phyloP scores from a whole-genome alignment of 495 filamentous ascomycete species.

The Penicillium riverlandense region DNA sequence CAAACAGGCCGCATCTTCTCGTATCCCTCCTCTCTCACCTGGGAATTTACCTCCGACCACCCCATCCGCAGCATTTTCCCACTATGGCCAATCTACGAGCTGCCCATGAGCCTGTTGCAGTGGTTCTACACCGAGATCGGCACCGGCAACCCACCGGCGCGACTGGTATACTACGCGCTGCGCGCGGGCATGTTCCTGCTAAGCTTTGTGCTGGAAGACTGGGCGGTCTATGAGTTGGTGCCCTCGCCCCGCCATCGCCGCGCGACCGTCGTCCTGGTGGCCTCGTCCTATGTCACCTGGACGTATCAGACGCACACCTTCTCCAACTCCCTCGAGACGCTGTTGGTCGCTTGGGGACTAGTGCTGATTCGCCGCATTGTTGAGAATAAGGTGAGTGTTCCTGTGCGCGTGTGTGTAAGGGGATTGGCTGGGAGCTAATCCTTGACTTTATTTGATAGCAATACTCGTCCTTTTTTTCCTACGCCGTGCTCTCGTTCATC shows the following conservation, averaged over 20 bases:
- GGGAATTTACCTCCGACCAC: slow-evolving; percentile 83
- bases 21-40: slow-evolving; percentile 78
- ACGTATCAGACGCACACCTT: slow-evolving; percentile 98
- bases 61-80: slow-evolving; percentile 95
- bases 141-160: slow-evolving; percentile 48
- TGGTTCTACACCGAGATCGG: slow-evolving; percentile 72
- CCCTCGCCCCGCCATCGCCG: slow-evolving; percentile 64
- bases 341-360: slow-evolving; percentile 84
- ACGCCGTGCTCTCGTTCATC: slow-evolving; percentile 68
- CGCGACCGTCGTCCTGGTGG: slow-evolving; percentile 69
- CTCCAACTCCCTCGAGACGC: slow-evolving; percentile 92
- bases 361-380: slow-evolving; percentile 82
- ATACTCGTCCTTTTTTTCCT: slow-evolving; percentile 66
- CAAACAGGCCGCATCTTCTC: slow-evolving; percentile 74
- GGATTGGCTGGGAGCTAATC: neutral
- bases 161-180: slow-evolving; percentile 80
- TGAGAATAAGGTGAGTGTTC: slow-evolving; percentile 56
- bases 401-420: slow-evolving; percentile 1
- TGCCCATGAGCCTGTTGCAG: slow-evolving; percentile 83
- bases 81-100: slow-evolving; percentile 86
- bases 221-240: slow-evolving; percentile 89
- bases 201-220: slow-evolving; percentile 95
- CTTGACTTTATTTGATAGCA: slow-evolving; percentile 42
- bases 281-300: slow-evolving; percentile 97
- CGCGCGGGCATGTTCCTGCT: slow-evolving; percentile 83